Base-by-base conservation (phyloP, 1,284 basidiomycete species). In the Leccinum huronense region DNA sequence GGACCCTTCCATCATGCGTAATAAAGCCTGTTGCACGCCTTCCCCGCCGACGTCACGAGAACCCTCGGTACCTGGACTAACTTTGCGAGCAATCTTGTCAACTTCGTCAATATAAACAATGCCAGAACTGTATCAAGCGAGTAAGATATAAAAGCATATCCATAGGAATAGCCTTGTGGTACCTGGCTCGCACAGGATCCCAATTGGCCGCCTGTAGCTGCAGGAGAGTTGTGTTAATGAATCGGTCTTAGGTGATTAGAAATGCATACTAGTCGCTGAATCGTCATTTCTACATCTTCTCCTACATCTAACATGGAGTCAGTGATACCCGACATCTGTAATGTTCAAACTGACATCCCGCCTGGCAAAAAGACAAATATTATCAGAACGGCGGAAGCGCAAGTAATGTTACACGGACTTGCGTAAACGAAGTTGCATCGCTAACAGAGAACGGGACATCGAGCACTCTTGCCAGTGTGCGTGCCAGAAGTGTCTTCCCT, bases 61-160 rank as follows among this genome's bases (percentile, higher is more conserved):
- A 4, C 89, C 84, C 70, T 93, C 90, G 27, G 80, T 79, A 13
- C 90, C 88, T 11, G 83, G 81, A 31, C 82, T 78, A 5, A 84
- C 80, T 64, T 88, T 90, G 45, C 89, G 84, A 3, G 93, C 91
- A 61, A 98, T 87, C 79, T 98, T 98, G 79, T 98, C 96, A 2
- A 96, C 82, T 79, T 98, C 97, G 72, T 98, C 97, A 60, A 98
- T 96, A 75, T 96, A 97, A 23, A 98, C 89, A 64, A 98, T 98
- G 3, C 95, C 95, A 71, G 88, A 87, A 71, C 93, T 94, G 45
- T 54, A 61, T 59, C 27, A 51, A 60, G 58, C 16, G 45, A 10
- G 58, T 73, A 19, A 66, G 61, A 38, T 66, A 23, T 11, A 57
- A 10, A 55, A 48, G 2, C n/a, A 33, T 6, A 8, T 7, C 0